Conservation (phyloP, 352 stramenopile genomes). For the Phytophthora uliginosa region DNA sequence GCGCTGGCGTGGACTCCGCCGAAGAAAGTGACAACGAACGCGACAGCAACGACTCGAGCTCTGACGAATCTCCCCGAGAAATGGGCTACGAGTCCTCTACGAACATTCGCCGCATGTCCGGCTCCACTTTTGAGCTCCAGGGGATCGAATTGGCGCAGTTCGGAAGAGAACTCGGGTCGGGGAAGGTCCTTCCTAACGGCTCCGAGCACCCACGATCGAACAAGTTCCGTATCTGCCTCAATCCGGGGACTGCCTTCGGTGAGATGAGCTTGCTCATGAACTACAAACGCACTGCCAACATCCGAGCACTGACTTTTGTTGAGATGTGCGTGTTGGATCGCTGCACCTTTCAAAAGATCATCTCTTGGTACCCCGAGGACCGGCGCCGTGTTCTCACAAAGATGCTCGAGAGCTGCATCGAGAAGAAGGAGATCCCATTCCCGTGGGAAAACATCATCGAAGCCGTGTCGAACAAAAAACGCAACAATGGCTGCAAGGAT, state of each 20-base stretch:
- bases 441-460: constrained; percentile 22
- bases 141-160: neutral
- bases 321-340: constrained; percentile 27
- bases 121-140: no score
- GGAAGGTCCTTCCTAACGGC: neutral
- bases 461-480: constrained; percentile 3
- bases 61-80: no score
- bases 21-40: no score
- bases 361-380: constrained; percentile 21
- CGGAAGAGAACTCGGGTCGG: neutral
- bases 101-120: no score
- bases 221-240: neutral
- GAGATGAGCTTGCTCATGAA: constrained; percentile 51
- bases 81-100: no score
- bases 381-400: constrained; percentile 15
- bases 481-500: constrained; percentile 1
- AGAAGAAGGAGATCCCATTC: constrained; percentile 18
- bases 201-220: neutral
- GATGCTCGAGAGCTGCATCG: constrained; percentile 25
- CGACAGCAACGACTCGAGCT: no score
- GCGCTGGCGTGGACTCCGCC: no score
- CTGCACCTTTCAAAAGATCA: constrained; percentile 15
- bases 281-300: constrained; percentile 29
- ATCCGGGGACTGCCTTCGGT: constrained; percentile 20
- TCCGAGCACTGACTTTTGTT: constrained; percentile 33